Conservation (phyloP, 2,329 filamentous ascomycete species). For the Rhynchosporium secalis region DNA sequence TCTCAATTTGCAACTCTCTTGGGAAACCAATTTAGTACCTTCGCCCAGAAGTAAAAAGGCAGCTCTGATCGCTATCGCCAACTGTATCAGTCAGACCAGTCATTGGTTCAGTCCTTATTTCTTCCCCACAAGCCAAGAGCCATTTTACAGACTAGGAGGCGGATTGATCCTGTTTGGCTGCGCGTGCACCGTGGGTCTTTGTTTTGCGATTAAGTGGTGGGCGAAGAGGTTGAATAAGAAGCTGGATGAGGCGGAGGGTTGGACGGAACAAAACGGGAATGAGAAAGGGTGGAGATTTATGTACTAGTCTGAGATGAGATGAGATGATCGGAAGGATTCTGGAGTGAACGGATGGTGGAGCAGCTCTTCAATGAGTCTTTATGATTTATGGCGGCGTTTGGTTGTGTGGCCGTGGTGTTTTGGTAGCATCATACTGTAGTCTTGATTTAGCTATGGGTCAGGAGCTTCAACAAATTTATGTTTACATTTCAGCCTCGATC, state of each 20-base stretch:
- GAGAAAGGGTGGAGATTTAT: not conserved
- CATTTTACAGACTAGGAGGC: not conserved
- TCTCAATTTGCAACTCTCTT: not conserved
- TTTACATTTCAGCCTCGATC: too few relatives aligned
- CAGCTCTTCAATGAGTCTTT: too few relatives aligned
- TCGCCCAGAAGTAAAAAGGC: not conserved
- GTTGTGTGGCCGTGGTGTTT: too few relatives aligned
- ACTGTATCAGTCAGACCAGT: not conserved
- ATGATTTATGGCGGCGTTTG: too few relatives aligned
- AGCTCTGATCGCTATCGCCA: not conserved
- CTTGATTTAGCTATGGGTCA: too few relatives aligned
- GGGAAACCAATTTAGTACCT: not conserved
- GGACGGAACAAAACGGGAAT: not conserved
- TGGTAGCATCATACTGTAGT: too few relatives aligned
- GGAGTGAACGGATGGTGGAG: too few relatives aligned
- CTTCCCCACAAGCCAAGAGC: not conserved
- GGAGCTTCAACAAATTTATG: too few relatives aligned
- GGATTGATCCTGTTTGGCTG: not conserved
- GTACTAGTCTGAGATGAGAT: not conserved
- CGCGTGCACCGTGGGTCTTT: not conserved
- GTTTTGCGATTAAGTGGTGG: not conserved
- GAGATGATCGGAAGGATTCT: too few relatives aligned
- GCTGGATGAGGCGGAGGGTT: constrained; percentile 1
- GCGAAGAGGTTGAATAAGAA: not conserved
- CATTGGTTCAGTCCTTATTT: not conserved